Base-by-base conservation (phyloP, 2,329 filamentous ascomycete species). In the Hypomyces rosellus region DNA sequence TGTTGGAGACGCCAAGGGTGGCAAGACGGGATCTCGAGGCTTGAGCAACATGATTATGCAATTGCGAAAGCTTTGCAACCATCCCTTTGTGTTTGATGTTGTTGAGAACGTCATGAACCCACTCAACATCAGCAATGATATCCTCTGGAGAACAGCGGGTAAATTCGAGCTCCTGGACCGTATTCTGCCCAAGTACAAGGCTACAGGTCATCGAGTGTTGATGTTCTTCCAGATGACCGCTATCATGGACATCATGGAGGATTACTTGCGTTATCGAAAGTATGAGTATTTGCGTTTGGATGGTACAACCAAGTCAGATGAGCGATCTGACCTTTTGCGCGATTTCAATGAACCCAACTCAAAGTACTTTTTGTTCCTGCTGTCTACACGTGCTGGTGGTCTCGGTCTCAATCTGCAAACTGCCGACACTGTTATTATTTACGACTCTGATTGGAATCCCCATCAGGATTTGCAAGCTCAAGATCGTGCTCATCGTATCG, bases 221-320 rank as follows among this genome's bases (percentile, higher is more conserved):
- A 97, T 99, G 88, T 99, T 99, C 80, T 99, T 99, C 78, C 93
- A 99, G 69, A 99, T 99, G 93, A 99, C 93, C 4, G 91, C 95
- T 55, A 99, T 99, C 66, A 99, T 99, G 93, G 96, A 99, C 71
- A 99, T 99, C 63, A 97, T 99, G 93, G 93, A 99, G 62, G 93
- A 99, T 67, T 99, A 95, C 67, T 72, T 99, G 55, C 86, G 92
- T 3, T 86, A 89, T 63, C 82, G 89, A 57, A 86, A 85, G 43
- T 77, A 96, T 59, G 79, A 87, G 63, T 99, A 95, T 66, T 78
- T 99, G 58, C 90, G 93, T 66, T 77, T 99, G 53, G 93, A 99
- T 63, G 93, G 93, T 74, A 93, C 90, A 1, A 99, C 93, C 42
- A 99, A 99, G 68, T 91, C 93, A 1, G 93, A 99, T 63, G 93